Percentiles rank a stretch among this genome's conserved stretches.
Evolutionary conservation across 805 yeast genomes (phyloP).

Genomic region (Kluyveromyces lactis): DNA sequence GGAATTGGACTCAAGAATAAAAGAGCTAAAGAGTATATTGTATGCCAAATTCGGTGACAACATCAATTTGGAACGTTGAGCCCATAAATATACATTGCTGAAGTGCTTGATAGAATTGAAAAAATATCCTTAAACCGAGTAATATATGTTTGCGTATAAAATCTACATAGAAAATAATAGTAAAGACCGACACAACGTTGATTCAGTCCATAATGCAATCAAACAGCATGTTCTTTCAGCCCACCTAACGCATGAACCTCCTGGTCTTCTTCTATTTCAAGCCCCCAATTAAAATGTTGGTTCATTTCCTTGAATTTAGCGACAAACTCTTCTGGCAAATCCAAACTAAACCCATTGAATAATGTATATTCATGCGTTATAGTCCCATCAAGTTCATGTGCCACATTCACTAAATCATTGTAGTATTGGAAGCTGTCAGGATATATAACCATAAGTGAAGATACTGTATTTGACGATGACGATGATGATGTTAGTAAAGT

Average conservation of each 20-base stretch:
- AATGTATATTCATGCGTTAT: conserved; percentile 42
- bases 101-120: too few relatives aligned
- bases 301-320: conserved; percentile 12
- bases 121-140: too few relatives aligned
- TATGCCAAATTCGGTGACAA: conserved; percentile 86
- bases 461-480: not conserved
- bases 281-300: conserved; percentile 12
- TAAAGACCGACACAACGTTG: too few relatives aligned
- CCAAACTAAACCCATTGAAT: conserved; percentile 41
- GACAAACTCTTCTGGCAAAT: conserved; percentile 27
- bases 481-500: too few relatives aligned
- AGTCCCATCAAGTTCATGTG: conserved; percentile 35
- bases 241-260: conserved; percentile 18
- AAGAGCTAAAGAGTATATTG: conserved; percentile 56
- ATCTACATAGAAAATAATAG: too few relatives aligned
- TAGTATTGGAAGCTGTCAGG: conserved; percentile 2
- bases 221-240: too few relatives aligned
- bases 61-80: conserved; percentile 69
- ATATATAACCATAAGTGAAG: conserved; percentile 1
- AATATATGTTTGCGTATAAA: too few relatives aligned
- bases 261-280: conserved; percentile 22
- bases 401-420: conserved; percentile 26
- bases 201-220: too few relatives aligned
- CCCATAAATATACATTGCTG: too few relatives aligned
- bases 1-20: conserved; percentile 45